Evolutionary conservation across 1,284 basidiomycete species (phyloP), one percentile per base, ranked within the genome.

Genomic region (Wolfiporia cocos): DNA sequence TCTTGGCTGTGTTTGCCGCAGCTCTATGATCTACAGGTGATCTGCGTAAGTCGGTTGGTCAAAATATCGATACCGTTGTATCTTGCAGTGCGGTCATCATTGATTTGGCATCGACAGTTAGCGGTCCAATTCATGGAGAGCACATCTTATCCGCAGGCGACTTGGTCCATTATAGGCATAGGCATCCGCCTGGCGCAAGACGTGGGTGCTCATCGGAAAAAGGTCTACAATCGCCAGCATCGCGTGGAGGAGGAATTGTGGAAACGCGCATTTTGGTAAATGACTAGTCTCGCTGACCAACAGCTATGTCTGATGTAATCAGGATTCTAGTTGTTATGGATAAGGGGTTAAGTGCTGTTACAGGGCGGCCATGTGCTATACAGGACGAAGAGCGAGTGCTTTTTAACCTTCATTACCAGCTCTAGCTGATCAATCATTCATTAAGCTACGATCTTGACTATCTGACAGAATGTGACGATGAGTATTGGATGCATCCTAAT

Each of bases 321-420:
- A 21, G 35, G 35, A 17, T 19, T 23, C 11, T 37, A 20, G 17
- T 37, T 10, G 17, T 37, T 10, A 37, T 23, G 35, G 17, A 19
- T 11, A 37, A 20, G 17, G 10, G 12, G 12, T 19, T 19, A 10
- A 37, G 21, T 17, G 9, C 15, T 5, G 73, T 74, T 1, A 68
- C 92, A n/a, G 91, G 91, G 9, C 68, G 90, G 18, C 86, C 89
- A 0, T 82, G 86, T 56, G 83, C 82, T 4, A 78, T 92, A 34
- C 84, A 90, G 45, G 87, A 92, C 46, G 86, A 90, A 58, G 90
- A 92, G 86, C 86, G 51, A 17, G 78, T 67, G 10, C 21, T 31
- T 17, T 5, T 21, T 2, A 7, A 39, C 4, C 10, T 12, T 30
- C 2, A 7, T 34, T 17, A 30, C 30, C 19, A 33, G 2, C 37